Evolutionary conservation across 257 asterid species (phyloP).

Genomic region (Primulina huaijiensis): DNA sequence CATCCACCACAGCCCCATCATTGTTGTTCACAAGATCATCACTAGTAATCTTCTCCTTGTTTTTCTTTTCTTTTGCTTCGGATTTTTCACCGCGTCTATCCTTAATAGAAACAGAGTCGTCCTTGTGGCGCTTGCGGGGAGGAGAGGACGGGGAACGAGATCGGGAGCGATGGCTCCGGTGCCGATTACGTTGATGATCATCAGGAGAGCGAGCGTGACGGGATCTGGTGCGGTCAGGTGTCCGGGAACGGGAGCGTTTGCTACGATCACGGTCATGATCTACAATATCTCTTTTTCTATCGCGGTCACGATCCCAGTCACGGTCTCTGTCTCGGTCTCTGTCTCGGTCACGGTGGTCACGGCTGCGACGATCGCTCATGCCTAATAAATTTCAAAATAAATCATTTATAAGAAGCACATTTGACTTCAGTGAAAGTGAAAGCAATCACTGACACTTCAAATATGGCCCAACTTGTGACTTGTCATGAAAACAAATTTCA

Average conservation of each 20-base stretch:
- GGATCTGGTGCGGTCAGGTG: slow-evolving; percentile 75
- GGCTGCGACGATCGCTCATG: slow-evolving; percentile 65
- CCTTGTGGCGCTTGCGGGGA: slow-evolving; percentile 70
- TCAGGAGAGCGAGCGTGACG: slow-evolving; percentile 74
- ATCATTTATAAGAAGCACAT: too few species aligned
- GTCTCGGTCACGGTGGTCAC: slow-evolving; percentile 46
- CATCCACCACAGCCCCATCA: slow-evolving; percentile 55
- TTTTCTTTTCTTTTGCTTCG: slow-evolving; percentile 44
- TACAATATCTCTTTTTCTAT: slow-evolving; percentile 13
- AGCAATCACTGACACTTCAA: too few species aligned
- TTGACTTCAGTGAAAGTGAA: too few species aligned
- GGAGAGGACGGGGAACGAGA: slow-evolving; percentile 58
- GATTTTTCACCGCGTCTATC: slow-evolving; percentile 42
- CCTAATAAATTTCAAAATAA: slow-evolving; percentile 18
- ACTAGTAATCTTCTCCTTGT: slow-evolving; percentile 37
- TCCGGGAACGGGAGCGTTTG: slow-evolving; percentile 69
- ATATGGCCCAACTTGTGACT: neutral
- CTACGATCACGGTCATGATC: slow-evolving; percentile 43
- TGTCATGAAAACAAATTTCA: neutral
- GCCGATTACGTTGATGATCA: slow-evolving; percentile 62
- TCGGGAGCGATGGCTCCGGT: slow-evolving; percentile 42
- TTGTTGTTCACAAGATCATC: slow-evolving; percentile 30
- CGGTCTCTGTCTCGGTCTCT: slow-evolving; percentile 21
- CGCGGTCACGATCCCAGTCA: slow-evolving; percentile 25
- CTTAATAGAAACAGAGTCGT: slow-evolving; percentile 43